Evolutionary conservation across 2,329 filamentous ascomycete genomes (phyloP), one percentile per base, ranked within the genome.

Genomic region (Coniochaeta prunicola): DNA sequence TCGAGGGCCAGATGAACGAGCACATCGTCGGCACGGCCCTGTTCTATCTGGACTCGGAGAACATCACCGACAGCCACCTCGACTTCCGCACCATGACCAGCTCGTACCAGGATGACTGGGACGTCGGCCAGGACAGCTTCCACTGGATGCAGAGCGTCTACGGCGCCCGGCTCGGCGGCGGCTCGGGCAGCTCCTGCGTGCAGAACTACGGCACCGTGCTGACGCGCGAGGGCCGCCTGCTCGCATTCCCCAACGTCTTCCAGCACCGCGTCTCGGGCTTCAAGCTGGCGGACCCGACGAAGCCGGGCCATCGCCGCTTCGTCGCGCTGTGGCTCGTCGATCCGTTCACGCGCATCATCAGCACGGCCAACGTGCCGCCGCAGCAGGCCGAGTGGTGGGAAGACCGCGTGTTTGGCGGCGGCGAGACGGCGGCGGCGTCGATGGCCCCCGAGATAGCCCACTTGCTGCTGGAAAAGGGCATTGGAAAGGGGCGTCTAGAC

Each of bases 301-400:
- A 76, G 59, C 76, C 80, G 0, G 84, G 84, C 2, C 79, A 86
- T 64, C 72, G 80, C 15, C 79, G 81, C 62, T 79, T 86, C 58
- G 69, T 87, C 0, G 80, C 79, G 0, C 72, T 87, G 40, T 87
- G 80, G 66, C 74, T 88, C 1, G 78, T 87, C 2, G 83, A 87
- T 62, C 84, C 84, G 0, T 65, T 77, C 31, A 64, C 71, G 5
- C 75, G 76, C 7, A 74, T 87, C 55, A 73, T 82, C 10, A 84
- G 70, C 3, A 72, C 72, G 0, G 68, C 67, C 26, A 71, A 73
- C 34, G 71, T 75, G n/a, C 73, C 73, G n/a, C 73, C 74, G 4
- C 71, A 76, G 61, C 70, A 65, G 30, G 63, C 63, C 42, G 68
- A 71, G 54, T 74, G 72, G 72, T 75, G 70, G 71, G 66, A 65